Conservation (phyloP, 164 flowering plant genomes). For the Kalanchoe fedtschenkoi region DNA sequence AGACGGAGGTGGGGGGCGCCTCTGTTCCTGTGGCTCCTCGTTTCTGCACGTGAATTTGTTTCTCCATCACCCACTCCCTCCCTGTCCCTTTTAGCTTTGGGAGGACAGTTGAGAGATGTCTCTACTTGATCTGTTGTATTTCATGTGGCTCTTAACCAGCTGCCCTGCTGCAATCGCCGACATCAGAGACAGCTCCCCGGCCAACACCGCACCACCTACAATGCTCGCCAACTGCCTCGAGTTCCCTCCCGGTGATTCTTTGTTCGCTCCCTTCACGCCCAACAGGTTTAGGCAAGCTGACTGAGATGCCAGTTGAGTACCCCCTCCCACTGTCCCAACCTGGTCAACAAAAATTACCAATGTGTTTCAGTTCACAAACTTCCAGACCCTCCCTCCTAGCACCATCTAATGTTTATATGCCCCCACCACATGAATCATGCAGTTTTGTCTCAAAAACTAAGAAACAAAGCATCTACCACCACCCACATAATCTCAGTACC, state of each 20-base stretch:
- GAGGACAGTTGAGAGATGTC: conserved; percentile 33
- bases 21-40: no score
- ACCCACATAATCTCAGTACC: no score
- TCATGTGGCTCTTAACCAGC: conserved; percentile 86
- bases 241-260: conserved; percentile 63
- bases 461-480: no score
- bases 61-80: no score
- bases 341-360: conserved; percentile 10
- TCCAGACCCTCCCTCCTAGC: no score
- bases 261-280: conserved; percentile 76
- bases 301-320: conserved; percentile 80
- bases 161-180: conserved; percentile 77
- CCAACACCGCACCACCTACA: conserved; percentile 71
- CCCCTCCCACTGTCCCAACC: conserved; percentile 91
- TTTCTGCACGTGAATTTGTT: no score
- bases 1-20: no score
- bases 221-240: conserved; percentile 54
- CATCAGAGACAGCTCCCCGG: conserved; percentile 82
- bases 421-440: no score
- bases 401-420: no score
- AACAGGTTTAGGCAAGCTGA: conserved; percentile 76
- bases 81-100: conserved; percentile 4
- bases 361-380: no score
- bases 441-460: no score
- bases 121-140: conserved; percentile 72